Percentiles rank a stretch among this genome's conserved stretches.
Evolutionary conservation across 306 rosid genomes (phyloP).

Genomic region (Parietaria judaica): DNA sequence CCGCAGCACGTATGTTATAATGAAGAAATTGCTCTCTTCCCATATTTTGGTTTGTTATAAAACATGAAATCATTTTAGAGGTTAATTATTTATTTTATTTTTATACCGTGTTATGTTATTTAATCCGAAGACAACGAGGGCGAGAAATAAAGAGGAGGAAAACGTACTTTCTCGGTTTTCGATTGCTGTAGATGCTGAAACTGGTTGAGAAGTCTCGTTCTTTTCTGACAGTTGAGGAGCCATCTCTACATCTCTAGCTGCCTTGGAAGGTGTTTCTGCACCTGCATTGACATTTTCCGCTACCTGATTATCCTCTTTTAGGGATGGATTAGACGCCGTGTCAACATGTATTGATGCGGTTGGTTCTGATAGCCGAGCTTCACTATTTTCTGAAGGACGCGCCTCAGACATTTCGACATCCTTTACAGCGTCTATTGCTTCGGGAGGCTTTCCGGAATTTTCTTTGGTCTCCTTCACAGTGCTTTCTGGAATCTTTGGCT

Average conservation of each 20-base stretch:
- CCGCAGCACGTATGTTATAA: too few species aligned
- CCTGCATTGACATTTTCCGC: slow-evolving; percentile 23
- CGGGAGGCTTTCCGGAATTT: slow-evolving; percentile 36
- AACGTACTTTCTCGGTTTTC: slow-evolving; percentile 35
- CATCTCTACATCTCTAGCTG: slow-evolving; percentile 39
- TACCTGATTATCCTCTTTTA: slow-evolving; percentile 18
- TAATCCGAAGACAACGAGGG: too few species aligned
- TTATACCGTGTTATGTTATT: too few species aligned
- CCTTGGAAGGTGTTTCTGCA: slow-evolving; percentile 25
- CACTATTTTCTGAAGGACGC: slow-evolving; percentile 34
- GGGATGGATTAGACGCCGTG: slow-evolving; percentile 23
- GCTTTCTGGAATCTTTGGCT: slow-evolving; percentile 35
- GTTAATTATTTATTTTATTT: too few species aligned
- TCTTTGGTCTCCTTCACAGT: slow-evolving; percentile 33
- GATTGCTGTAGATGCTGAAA: slow-evolving; percentile 25
- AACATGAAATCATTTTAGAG: too few species aligned
- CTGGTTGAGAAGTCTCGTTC: slow-evolving; percentile 33
- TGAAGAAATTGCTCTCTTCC: too few species aligned
- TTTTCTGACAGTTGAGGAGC: slow-evolving; percentile 29
- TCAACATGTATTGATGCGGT: slow-evolving; percentile 28
- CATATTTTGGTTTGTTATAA: too few species aligned
- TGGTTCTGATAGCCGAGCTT: slow-evolving; percentile 31
- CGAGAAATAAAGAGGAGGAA: slow-evolving; percentile 8
- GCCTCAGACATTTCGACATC: slow-evolving; percentile 38
- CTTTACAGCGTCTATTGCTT: slow-evolving; percentile 21